Base-by-base conservation (phyloP, 106 monocot species). In the Gastrodia elata region DNA sequence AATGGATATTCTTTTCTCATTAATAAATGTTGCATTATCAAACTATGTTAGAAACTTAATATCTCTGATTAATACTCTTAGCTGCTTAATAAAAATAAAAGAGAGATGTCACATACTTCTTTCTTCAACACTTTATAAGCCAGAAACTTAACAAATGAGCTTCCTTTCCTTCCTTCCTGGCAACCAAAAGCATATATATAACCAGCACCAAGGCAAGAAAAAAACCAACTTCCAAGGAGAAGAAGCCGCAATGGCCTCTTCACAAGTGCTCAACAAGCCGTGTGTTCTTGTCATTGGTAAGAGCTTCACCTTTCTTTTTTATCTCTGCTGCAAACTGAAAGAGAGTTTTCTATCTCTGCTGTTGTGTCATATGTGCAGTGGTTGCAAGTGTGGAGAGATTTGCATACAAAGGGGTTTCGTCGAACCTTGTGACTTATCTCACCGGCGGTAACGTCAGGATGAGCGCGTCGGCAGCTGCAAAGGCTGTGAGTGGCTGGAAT, bases 311-410 rank as follows among this genome's bases (percentile, higher is more conserved):
- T 7, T 18, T 73, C 7, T 15, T 43, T 26, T 42, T 61, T 36
- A 1, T 9, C 74, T 30, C 8, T 49, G 11, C 10, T 35, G 14
- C 18, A 34, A 24, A 61, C 5, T 11, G 24, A 68, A 25, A 43
- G 52, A 6, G 56, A 27, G 72, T 18, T 24, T 61, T 25, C 8
- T 25, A 20, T 68, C 38, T 30, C n/a, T n/a, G n/a, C n/a, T n/a
- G n/a, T n/a, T n/a, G n/a, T n/a, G n/a, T n/a, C n/a, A n/a, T n/a
- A n/a, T 73, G 37, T 20, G 27, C 83, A 97, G 97, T 88, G 80
- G 88, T 97, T 68, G 97, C 97, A 9, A 80, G 97, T 58, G 86
- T 88, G 71, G 97, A 97, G 83, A 84, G 97, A 72, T 92, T 97
- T 68, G 97, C 90, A 5, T 93, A 88, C 83, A 97, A 97, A 69